These are phyloP conservation scores for Trichocomaceae sp. DNA, from an alignment of 2,329 filamentous ascomycete species.

Conservation along the genomic window DNA sequence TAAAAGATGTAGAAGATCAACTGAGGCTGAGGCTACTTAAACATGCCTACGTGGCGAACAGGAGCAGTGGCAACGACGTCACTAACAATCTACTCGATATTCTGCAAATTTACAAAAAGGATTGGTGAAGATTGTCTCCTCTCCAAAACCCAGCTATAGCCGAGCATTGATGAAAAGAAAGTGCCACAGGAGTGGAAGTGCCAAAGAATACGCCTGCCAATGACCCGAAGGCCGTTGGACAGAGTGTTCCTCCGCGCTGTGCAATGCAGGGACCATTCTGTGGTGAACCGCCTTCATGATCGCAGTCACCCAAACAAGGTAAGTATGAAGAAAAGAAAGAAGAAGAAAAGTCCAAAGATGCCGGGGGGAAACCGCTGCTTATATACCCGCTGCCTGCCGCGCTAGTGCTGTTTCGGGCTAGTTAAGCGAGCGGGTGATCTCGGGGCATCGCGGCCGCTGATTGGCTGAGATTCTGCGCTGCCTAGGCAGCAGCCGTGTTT, in stretches of 20 bases:
- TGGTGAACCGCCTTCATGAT: conserved; percentile 43
- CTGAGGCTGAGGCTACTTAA: neutral
- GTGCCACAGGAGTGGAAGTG: conserved; percentile 29
- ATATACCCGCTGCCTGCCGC: conserved; percentile 21
- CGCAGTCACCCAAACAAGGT: conserved; percentile 45
- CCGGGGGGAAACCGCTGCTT: conserved; percentile 19
- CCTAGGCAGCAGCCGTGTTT: conserved; percentile 2
- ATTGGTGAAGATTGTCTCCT: too few species aligned
- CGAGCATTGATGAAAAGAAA: conserved; percentile 38
- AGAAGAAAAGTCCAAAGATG: conserved; percentile 21
- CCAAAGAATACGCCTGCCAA: conserved; percentile 47
- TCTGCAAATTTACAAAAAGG: too few species aligned
- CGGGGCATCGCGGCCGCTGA: neutral
- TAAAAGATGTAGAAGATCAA: neutral
- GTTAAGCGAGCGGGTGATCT: conserved; percentile 12
- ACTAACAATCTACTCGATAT: too few species aligned
- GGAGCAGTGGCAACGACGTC: conserved; percentile 1
- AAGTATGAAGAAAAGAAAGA: conserved; percentile 47
- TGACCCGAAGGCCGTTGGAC: conserved; percentile 46
- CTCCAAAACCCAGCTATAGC: conserved; percentile 32
- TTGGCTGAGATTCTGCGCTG: neutral
- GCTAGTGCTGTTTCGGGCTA: conserved; percentile 8
- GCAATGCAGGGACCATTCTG: conserved; percentile 51
- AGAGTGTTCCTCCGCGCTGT: conserved; percentile 48
- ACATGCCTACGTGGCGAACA: neutral